Evolutionary conservation across 2,329 filamentous ascomycete genomes (phyloP), one percentile per base, ranked within the genome.

Genomic region (Fusarium subtropicale): DNA sequence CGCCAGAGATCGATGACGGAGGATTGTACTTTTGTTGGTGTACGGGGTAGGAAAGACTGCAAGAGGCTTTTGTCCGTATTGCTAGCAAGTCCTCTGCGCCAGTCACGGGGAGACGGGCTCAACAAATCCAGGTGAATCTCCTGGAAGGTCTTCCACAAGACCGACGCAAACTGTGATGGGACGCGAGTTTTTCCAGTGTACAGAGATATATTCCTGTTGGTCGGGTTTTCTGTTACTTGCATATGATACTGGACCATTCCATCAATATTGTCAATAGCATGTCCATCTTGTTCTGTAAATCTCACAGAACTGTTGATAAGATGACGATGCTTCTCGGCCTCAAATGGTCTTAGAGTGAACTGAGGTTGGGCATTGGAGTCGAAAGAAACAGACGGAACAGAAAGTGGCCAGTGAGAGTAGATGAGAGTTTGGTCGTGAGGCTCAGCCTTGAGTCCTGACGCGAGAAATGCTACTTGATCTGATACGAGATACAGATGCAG

Each of bases 401-500:
- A 52, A 20, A 52, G 24, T 38, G 48, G 48, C 48, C 48, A 39
- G 24, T 39, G 34, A 16, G 48, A 52, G 34, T 39, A 52, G 12
- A 38, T 20, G 24, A 52, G 24, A 36, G 30, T 18, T 20, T 39
- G 33, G 24, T 22, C 34, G 5, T 34, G 31, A n/a, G 46, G 31
- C 26, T 10, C 46, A 50, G 16, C 15, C 31, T 50, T 50, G 10
- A 50, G 46, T 9, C 46, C 31, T n/a, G 31, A 50, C 4, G 48
- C 34, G 3, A 52, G 24, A 52, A 52, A 50, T 7, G 31, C 48
- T 16, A 52, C 34, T 24, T 52, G 48, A 22, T 52, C 48, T 16
- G 48, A 52, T 30, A 52, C 48, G 24, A 52, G 48, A 52, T 52
- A 52, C 12, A 52, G 24, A 38, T 52, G 48, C 31, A 52, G 12